Percentiles rank a stretch among this genome's conserved stretches.
Conservation (phyloP, 176 grass and related monocot species). For the Eleusine coracana region DNA sequence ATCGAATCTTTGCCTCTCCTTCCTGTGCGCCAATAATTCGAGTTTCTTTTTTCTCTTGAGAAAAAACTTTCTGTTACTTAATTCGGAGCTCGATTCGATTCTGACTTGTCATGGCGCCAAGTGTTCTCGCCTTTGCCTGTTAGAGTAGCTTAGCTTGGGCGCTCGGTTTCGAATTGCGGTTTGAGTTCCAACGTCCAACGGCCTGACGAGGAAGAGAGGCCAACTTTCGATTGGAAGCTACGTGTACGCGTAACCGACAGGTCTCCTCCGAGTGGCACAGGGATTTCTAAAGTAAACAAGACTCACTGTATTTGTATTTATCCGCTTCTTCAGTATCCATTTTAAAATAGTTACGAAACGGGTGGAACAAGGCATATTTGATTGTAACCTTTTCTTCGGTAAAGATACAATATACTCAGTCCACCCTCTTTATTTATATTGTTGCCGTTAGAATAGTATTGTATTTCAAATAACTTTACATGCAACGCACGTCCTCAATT, state of each 20-base stretch:
- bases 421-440: no score
- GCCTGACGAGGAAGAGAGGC: neutral
- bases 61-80: neutral
- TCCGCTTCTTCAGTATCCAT: neutral
- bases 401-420: no score
- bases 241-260: slow-evolving; percentile 2
- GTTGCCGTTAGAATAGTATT: no score
- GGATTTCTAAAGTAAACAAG: neutral
- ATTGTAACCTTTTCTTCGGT: neutral
- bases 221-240: neutral
- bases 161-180: neutral
- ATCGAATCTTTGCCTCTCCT: slow-evolving; percentile 36
- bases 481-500: no score
- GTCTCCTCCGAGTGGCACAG: neutral
- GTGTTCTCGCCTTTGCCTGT: neutral
- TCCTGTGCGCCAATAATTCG: slow-evolving; percentile 43
- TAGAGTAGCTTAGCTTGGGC: neutral
- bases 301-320: neutral
- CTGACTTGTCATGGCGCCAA: neutral
- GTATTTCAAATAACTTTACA: no score
- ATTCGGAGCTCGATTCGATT: slow-evolving; percentile 32
- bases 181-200: slow-evolving; percentile 13
- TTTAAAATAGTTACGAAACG: neutral
- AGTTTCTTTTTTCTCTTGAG: neutral
- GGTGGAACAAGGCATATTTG: neutral